These are phyloP conservation scores for Candida ipomoeae DNA, from an alignment of 805 yeast species.

Conservation along the genomic window DNA sequence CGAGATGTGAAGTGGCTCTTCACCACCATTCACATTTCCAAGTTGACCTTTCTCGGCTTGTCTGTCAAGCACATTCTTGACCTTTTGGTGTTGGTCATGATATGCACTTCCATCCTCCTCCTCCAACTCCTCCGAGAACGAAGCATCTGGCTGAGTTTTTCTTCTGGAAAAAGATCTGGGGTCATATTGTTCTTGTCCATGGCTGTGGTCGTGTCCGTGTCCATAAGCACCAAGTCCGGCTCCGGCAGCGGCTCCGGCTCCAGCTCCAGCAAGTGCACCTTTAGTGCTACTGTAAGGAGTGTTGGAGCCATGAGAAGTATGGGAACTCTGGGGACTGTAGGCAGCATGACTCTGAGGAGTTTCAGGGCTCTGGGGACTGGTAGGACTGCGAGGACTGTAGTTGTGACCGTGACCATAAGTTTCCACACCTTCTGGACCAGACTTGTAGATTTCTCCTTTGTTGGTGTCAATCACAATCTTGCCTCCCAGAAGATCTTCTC, in stretches of 20 bases:
- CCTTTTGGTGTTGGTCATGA: slow-evolving; percentile 7
- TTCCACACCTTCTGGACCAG: background rate
- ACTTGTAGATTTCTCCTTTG: slow-evolving; percentile 28
- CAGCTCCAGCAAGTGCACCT: background rate
- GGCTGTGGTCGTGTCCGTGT: background rate
- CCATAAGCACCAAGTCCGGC: background rate
- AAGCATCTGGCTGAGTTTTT: background rate
- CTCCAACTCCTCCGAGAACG: background rate
- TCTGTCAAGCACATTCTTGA: slow-evolving; percentile 1
- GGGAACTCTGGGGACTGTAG: background rate
- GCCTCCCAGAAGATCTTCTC: slow-evolving; percentile 31
- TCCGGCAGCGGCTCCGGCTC: background rate
- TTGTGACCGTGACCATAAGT: background rate
- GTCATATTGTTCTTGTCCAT: no score
- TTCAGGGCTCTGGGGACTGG: background rate
- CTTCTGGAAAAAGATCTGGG: no score
- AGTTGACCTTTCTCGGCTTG: slow-evolving; percentile 2
- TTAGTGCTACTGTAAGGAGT: background rate
- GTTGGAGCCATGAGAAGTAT: background rate
- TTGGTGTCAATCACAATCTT: slow-evolving; percentile 32
- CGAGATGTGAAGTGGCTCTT: background rate
- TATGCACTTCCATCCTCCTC: slow-evolving; percentile 3
- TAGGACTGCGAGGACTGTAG: background rate
- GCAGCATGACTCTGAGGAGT: background rate
- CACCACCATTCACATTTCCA: background rate